These are phyloP conservation scores for Polytrichum commune DNA, from an alignment of 225 moss, liverwort and hornwort species.

Conservation along the genomic window DNA sequence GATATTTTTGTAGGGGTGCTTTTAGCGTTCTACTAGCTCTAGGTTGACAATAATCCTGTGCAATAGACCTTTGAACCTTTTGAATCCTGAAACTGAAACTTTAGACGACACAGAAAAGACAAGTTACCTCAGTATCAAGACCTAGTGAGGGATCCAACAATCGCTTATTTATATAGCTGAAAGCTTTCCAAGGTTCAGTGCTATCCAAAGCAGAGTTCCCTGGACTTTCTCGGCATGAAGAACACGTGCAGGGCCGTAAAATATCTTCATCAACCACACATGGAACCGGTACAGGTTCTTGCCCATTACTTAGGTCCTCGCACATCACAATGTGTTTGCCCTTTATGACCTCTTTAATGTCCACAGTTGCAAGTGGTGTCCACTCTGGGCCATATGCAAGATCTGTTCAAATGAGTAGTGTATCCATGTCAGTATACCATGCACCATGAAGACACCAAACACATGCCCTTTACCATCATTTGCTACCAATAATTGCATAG, in stretches of 20 bases:
- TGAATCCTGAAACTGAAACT: too few species aligned
- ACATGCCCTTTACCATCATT: too few species aligned
- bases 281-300: constrained; percentile 64
- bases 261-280: constrained; percentile 71
- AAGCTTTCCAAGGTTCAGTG: constrained; percentile 52
- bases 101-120: neutral
- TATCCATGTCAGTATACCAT: neutral
- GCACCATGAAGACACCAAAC: too few species aligned
- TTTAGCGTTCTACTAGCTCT: too few species aligned
- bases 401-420: constrained; percentile 9
- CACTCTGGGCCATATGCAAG: constrained; percentile 2
- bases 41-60: too few species aligned
- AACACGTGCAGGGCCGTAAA: constrained; percentile 35
- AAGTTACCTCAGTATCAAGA: constrained; percentile 65
- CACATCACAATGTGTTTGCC: constrained; percentile 32
- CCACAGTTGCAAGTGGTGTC: constrained; percentile 19
- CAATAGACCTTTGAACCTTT: too few species aligned
- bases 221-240: constrained; percentile 17
- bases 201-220: constrained; percentile 22
- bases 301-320: constrained; percentile 57
- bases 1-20: too few species aligned
- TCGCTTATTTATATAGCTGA: constrained; percentile 58
- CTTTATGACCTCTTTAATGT: constrained; percentile 16
- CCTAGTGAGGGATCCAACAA: constrained; percentile 65
- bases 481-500: too few species aligned